A percentile compares a stretch with the other conserved stretches of the same genome.
Evolutionary conservation across 1,284 basidiomycete genomes (phyloP).

Genomic region (Cryptococcus hybrid): DNA sequence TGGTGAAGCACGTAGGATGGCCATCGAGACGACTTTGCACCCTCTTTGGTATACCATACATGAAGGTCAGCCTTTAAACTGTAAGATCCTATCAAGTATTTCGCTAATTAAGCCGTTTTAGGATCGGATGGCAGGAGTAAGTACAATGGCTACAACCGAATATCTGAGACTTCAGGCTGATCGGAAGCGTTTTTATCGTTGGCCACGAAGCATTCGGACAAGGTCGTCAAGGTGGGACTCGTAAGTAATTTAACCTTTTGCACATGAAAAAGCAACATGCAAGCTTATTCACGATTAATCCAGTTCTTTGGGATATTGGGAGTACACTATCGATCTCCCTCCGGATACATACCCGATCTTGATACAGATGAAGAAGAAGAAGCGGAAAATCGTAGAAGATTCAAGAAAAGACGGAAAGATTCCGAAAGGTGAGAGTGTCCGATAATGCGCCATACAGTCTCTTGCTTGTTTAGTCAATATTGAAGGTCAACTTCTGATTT

Average conservation of each 20-base stretch:
- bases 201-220: slow-evolving; percentile 17
- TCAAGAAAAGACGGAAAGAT: background rate
- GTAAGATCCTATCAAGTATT: background rate
- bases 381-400: slow-evolving; percentile 9
- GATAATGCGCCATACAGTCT: too few species aligned
- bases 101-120: background rate
- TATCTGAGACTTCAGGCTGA: background rate
- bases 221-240: slow-evolving; percentile 31
- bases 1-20: slow-evolving; percentile 27
- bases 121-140: slow-evolving; percentile 23
- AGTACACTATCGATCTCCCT: slow-evolving; percentile 25
- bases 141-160: background rate
- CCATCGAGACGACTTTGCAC: slow-evolving; percentile 38
- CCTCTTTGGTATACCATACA: slow-evolving; percentile 33
- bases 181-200: background rate
- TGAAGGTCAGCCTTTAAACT: slow-evolving; percentile 23
- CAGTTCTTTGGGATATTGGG: slow-evolving; percentile 44
- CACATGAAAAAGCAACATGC: background rate
- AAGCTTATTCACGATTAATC: too few species aligned
- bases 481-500: background rate
- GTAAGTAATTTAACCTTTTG: slow-evolving; percentile 11
- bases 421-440: background rate
- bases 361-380: slow-evolving; percentile 26
- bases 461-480: background rate
- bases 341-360: slow-evolving; percentile 6